phyloP scores from a whole-genome alignment of 2,329 filamentous ascomycete species.

The Alternaria consortialis region DNA sequence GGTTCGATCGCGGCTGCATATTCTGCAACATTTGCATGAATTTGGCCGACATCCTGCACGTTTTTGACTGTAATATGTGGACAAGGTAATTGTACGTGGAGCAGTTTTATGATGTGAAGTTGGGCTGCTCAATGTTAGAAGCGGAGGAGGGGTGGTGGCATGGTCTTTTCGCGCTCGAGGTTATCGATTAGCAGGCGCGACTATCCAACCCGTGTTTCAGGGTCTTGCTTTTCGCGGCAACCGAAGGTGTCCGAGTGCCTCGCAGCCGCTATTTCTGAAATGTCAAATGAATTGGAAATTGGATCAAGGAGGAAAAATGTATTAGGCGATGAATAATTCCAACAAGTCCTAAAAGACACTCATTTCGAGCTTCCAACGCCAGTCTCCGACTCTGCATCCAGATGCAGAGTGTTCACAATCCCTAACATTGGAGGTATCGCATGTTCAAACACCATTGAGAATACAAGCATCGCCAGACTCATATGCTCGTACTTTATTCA shows the following conservation, averaged over 20 bases:
- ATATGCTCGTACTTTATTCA: not conserved
- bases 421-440: slow-evolving; percentile 2
- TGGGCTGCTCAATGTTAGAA: not conserved
- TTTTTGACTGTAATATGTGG: not conserved
- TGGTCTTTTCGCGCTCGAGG: slow-evolving; percentile 1
- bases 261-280: not conserved
- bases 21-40: slow-evolving; percentile 27
- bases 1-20: slow-evolving; percentile 19
- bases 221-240: not conserved
- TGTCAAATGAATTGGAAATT: not conserved
- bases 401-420: not conserved
- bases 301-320: not conserved
- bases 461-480: not conserved
- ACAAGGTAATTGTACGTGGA: not conserved
- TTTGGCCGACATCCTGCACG: slow-evolving; percentile 19
- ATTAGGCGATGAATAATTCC: not conserved
- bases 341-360: not conserved
- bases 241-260: not conserved
- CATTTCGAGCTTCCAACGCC: not conserved
- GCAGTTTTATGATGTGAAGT: not conserved
- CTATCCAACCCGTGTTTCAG: slow-evolving; percentile 1
- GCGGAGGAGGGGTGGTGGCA: slow-evolving; percentile 1
- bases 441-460: slow-evolving; percentile 11
- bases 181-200: slow-evolving; percentile 11
- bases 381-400: not conserved